Evolutionary conservation across 306 rosid genomes (phyloP).

Genomic region (Fagus crenata): DNA sequence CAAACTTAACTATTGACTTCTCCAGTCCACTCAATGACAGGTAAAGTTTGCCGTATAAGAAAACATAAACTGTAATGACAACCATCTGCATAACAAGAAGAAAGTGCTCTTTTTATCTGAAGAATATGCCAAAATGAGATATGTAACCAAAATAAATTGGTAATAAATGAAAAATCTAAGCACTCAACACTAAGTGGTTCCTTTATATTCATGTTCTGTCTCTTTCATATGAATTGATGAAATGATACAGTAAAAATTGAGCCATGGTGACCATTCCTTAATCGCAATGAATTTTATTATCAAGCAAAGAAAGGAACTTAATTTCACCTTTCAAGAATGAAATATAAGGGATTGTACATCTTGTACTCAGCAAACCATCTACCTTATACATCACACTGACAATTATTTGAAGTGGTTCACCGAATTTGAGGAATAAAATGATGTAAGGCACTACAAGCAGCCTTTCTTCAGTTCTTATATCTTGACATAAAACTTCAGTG

Average conservation of each 20-base stretch:
- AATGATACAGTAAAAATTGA: neutral
- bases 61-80: slow-evolving; percentile 68
- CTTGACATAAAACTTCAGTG: neutral
- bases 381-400: neutral
- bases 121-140: neutral
- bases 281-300: neutral
- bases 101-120: slow-evolving; percentile 4
- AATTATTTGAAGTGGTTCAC: neutral
- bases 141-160: slow-evolving; percentile 6
- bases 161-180: slow-evolving; percentile 2
- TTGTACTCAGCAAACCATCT: neutral
- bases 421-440: no score
- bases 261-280: neutral
- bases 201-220: neutral
- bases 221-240: neutral
- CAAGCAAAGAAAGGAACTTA: neutral
- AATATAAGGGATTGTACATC: neutral
- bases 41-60: slow-evolving; percentile 85
- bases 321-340: neutral
- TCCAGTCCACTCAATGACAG: slow-evolving; percentile 91
- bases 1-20: slow-evolving; percentile 59
- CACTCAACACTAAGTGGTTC: slow-evolving; percentile 6
- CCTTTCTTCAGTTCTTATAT: neutral
- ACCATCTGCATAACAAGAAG: slow-evolving; percentile 60
- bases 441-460: neutral